Conservation (phyloP, 371 early-diverging fungal genomes). For the Mortierella sp. region DNA sequence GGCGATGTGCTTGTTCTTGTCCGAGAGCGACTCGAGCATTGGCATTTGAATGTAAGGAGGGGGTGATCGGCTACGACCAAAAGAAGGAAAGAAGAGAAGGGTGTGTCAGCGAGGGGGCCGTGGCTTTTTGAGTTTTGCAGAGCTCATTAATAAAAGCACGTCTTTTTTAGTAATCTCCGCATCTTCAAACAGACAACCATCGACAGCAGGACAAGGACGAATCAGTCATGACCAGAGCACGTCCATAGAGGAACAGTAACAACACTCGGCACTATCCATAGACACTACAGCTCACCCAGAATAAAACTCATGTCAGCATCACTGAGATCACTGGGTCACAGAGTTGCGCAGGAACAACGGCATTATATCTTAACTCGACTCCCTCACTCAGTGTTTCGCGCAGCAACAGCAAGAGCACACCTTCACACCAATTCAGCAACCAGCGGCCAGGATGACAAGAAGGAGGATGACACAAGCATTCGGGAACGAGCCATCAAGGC, state of each 20-base stretch:
- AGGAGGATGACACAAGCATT: not conserved
- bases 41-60: not conserved
- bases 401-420: not conserved
- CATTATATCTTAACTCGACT: not conserved
- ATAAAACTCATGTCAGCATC: not conserved
- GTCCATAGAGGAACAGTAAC: not conserved
- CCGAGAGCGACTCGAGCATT: constrained; percentile 53
- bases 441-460: not conserved
- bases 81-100: not conserved
- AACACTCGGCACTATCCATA: not conserved
- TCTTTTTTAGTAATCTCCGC: not conserved
- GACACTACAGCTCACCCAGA: not conserved
- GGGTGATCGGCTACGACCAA: not conserved
- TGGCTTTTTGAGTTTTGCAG: not conserved
- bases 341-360: not conserved
- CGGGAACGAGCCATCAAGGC: constrained; percentile 30
- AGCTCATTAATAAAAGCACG: not conserved
- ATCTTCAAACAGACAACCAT: not conserved
- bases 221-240: constrained; percentile 2
- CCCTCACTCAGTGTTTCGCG: not conserved
- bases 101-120: not conserved
- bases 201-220: constrained; percentile 3
- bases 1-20: constrained; percentile 55
- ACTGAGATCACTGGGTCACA: not conserved
- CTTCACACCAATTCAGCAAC: not conserved